Percentiles rank a stretch among this genome's conserved stretches.
These are phyloP conservation scores for Taiozyma sp. DNA, from an alignment of 1,139 yeast species.

Conservation along the genomic window DNA sequence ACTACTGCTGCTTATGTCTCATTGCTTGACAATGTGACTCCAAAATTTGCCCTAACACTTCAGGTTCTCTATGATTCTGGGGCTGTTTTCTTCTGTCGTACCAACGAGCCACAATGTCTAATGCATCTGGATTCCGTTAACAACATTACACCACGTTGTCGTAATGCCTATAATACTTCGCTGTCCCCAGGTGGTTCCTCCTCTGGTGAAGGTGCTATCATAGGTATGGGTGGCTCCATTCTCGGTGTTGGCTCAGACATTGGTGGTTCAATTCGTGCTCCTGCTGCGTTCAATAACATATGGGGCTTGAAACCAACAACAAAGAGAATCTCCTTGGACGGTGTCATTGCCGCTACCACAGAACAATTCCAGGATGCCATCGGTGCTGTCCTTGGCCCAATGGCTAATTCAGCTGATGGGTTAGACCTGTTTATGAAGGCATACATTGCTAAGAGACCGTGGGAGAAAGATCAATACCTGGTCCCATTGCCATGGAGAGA, in stretches of 20 bases:
- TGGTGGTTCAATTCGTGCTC: constrained; percentile 75
- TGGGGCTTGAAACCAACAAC: constrained; percentile 69
- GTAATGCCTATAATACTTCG: constrained; percentile 48
- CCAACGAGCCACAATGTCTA: constrained; percentile 52
- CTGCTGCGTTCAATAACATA: constrained; percentile 68
- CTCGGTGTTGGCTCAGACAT: constrained; percentile 75
- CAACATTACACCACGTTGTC: constrained; percentile 46
- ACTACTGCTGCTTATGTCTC: constrained; percentile 65
- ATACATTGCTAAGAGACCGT: constrained; percentile 54
- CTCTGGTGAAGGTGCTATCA: constrained; percentile 73
- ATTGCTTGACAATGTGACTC: constrained; percentile 43
- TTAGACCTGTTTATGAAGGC: constrained; percentile 58
- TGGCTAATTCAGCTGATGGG: constrained; percentile 58
- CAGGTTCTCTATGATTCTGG: constrained; percentile 57
- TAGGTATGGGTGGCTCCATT: constrained; percentile 59
- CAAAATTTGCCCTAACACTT: constrained; percentile 46
- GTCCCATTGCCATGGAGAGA: constrained; percentile 56
- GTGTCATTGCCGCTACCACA: constrained; percentile 49
- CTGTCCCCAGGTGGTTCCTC: constrained; percentile 68
- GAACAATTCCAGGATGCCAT: constrained; percentile 25
- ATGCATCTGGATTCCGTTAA: constrained; percentile 53
- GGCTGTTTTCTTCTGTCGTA: constrained; percentile 55
- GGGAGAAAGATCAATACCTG: constrained; percentile 47
- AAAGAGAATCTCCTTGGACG: constrained; percentile 49
- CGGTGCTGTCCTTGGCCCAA: constrained; percentile 59